These are phyloP conservation scores for Boletellus emodensis DNA, from an alignment of 768 basidiomycete genomes.

Conservation along the genomic window DNA sequence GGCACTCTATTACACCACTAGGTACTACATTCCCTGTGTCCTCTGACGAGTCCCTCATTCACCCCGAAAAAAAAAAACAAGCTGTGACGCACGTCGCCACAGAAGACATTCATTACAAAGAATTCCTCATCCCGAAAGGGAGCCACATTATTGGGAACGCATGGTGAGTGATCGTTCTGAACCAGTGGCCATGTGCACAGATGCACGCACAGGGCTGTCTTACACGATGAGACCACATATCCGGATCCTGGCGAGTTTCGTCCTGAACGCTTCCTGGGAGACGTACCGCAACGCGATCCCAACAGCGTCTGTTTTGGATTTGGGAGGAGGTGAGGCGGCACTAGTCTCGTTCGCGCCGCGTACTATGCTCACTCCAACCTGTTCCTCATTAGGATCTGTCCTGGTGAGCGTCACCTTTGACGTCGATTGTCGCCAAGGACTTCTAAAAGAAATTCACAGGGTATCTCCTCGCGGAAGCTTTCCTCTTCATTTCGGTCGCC, in stretches of 20 bases:
- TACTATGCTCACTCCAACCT: too few relatives aligned
- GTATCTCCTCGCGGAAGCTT: constrained; percentile 24
- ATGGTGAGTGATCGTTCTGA: constrained; percentile 16
- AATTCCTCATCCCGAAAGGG: constrained; percentile 23
- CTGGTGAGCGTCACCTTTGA: constrained; percentile 7
- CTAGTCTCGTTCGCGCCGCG: neutral
- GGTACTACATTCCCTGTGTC: constrained; percentile 26
- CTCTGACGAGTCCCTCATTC: too few relatives aligned
- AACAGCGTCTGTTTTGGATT: constrained; percentile 24
- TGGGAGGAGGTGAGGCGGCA: constrained; percentile 24
- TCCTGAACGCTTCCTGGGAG: constrained; percentile 34
- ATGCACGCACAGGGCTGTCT: constrained; percentile 41
- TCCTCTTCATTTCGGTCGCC: constrained; percentile 26
- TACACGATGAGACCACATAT: constrained; percentile 43
- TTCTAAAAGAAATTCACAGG: constrained; percentile 12
- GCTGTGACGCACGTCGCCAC: constrained; percentile 14
- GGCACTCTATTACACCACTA: constrained; percentile 24
- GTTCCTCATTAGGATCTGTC: constrained; percentile 18
- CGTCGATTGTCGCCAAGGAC: too few relatives aligned
- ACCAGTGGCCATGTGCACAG: neutral
- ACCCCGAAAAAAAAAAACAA: neutral
- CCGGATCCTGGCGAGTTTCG: constrained; percentile 30
- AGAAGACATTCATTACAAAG: constrained; percentile 17
- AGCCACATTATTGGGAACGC: constrained; percentile 17
- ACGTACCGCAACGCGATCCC: constrained; percentile 17